Evolutionary conservation across 2,329 filamentous ascomycete species (phyloP).

Genomic region (Cercospora zeae-maydis): DNA sequence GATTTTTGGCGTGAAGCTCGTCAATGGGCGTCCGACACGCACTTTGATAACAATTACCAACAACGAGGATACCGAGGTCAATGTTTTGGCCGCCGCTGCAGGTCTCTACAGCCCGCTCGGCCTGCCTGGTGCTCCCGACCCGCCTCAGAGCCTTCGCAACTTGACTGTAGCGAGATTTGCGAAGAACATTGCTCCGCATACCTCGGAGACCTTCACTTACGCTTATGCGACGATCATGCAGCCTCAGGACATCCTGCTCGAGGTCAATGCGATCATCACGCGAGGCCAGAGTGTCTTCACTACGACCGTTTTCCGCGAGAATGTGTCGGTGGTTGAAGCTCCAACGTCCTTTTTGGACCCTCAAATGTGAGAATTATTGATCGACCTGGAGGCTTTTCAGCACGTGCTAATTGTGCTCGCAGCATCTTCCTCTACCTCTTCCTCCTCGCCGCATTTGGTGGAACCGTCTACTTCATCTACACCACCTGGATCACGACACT

Average conservation of each 20-base stretch:
- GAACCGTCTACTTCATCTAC: conserved; percentile 93
- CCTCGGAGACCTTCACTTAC: conserved; percentile 74
- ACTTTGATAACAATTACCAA: conserved; percentile 81
- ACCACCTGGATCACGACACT: conserved; percentile 95
- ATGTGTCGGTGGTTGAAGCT: conserved; percentile 82
- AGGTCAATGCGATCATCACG: conserved; percentile 70
- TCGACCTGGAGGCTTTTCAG: background rate
- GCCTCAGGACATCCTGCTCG: conserved; percentile 80
- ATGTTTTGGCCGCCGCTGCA: conserved; percentile 72
- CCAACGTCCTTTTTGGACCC: conserved; percentile 90
- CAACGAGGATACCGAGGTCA: conserved; percentile 71
- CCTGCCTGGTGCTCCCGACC: conserved; percentile 50
- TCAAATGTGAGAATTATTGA: conserved; percentile 68
- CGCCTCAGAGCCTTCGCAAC: conserved; percentile 70
- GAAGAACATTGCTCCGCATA: conserved; percentile 68
- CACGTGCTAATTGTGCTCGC: background rate
- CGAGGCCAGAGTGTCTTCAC: conserved; percentile 70
- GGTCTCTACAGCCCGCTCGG: conserved; percentile 59
- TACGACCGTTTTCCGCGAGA: conserved; percentile 73
- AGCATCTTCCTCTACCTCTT: conserved; percentile 98
- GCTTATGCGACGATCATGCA: conserved; percentile 87
- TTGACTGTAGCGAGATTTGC: conserved; percentile 74
- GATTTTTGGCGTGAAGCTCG: conserved; percentile 90
- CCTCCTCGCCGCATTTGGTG: conserved; percentile 72
- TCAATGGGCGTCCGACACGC: conserved; percentile 85